These are phyloP conservation scores for Hymenoscyphus scutula DNA, from an alignment of 2,329 filamentous ascomycete genomes.

Conservation along the genomic window DNA sequence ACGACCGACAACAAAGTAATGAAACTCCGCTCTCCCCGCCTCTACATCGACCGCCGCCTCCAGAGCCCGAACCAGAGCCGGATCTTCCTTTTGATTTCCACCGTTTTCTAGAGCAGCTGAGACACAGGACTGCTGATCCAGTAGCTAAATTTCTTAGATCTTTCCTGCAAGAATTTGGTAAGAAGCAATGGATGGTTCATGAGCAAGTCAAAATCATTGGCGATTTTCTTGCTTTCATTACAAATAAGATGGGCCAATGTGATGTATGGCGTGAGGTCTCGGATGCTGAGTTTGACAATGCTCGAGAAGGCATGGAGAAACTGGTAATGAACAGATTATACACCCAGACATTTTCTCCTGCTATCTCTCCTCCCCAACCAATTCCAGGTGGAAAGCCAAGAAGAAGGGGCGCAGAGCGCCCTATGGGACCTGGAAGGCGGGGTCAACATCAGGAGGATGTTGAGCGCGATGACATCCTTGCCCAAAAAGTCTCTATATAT, in stretches of 20 bases:
- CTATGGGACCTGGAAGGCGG: constrained; percentile 75
- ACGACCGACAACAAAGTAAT: constrained; percentile 49
- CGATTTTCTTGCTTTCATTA: constrained; percentile 94
- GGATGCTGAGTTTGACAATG: constrained; percentile 97
- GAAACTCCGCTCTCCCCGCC: constrained; percentile 46
- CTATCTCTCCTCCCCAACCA: constrained; percentile 78
- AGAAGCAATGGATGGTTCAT: constrained; percentile 99
- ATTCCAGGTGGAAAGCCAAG: constrained; percentile 67
- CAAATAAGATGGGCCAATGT: constrained; percentile 96
- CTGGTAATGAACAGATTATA: constrained; percentile 98
- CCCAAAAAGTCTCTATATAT: constrained; percentile 96
- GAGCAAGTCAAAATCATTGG: constrained; percentile 99
- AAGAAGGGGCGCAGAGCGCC: constrained; percentile 64
- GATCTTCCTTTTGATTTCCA: constrained; percentile 94
- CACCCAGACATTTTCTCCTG: constrained; percentile 91
- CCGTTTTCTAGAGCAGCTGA: constrained; percentile 89
- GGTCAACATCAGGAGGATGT: constrained; percentile 98
- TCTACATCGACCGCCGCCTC: constrained; percentile 62
- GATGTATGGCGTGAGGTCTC: constrained; percentile 96
- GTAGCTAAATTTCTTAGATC: constrained; percentile 94
- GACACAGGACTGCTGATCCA: constrained; percentile 96
- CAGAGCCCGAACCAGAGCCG: constrained; percentile 75
- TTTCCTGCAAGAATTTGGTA: constrained; percentile 90
- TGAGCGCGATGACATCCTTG: constrained; percentile 90
- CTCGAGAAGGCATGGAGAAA: constrained; percentile 98